Percentiles rank a stretch among this genome's conserved stretches.
These are phyloP conservation scores for Acidomyces sp. DNA, from an alignment of 495 filamentous ascomycete genomes.

Conservation along the genomic window DNA sequence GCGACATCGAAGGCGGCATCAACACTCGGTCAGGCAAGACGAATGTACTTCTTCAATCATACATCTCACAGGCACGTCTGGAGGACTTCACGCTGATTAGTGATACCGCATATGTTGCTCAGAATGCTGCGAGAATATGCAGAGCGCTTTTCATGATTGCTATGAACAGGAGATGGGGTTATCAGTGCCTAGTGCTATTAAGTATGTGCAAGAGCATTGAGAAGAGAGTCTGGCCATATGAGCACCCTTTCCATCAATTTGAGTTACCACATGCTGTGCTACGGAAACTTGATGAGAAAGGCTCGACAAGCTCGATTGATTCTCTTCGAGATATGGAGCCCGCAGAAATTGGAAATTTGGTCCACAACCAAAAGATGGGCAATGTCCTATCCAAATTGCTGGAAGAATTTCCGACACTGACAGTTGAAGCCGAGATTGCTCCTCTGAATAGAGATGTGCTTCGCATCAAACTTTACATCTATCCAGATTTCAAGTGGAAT, in stretches of 20 bases:
- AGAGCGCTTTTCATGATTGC: conserved; percentile 95
- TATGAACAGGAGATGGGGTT: conserved; percentile 83
- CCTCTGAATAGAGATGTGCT: conserved; percentile 91
- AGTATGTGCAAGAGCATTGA: conserved; percentile 93
- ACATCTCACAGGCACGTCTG: conserved; percentile 76
- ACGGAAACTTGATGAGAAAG: conserved; percentile 66
- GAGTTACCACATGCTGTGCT: conserved; percentile 74
- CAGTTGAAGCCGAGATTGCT: conserved; percentile 83
- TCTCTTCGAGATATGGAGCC: conserved; percentile 80
- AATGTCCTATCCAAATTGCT: conserved; percentile 65
- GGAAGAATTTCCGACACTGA: conserved; percentile 83
- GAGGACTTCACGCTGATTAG: conserved; percentile 89
- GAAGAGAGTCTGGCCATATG: conserved; percentile 79
- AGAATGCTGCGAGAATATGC: conserved; percentile 90
- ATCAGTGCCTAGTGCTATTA: conserved; percentile 79
- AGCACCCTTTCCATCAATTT: conserved; percentile 92
- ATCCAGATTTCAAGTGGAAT: conserved; percentile 89
- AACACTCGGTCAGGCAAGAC: conserved; percentile 80
- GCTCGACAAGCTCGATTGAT: conserved; percentile 60
- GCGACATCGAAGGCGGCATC: conserved; percentile 59
- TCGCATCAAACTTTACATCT: conserved; percentile 69
- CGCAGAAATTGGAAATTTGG: conserved; percentile 78
- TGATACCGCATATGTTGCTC: conserved; percentile 86
- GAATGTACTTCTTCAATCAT: conserved; percentile 86
- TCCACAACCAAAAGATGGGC: conserved; percentile 82